Percentiles rank a stretch among this genome's conserved stretches.
phyloP scores from a whole-genome alignment of 257 asterid species.

The Avicennia marina region DNA sequence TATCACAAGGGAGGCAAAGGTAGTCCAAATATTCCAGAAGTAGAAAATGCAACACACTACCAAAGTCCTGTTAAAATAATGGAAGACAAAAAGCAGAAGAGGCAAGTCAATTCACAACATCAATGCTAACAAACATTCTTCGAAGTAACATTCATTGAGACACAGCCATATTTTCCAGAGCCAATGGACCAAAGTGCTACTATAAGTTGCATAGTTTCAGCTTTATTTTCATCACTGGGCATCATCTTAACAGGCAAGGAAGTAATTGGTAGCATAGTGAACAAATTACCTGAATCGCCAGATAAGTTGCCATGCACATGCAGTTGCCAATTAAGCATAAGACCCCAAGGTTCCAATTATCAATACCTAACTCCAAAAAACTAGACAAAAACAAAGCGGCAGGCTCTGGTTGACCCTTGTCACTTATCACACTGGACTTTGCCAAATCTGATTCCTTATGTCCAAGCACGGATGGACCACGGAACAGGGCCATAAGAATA shows the following conservation, averaged over 20 bases:
- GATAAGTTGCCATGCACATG: conserved; percentile 73
- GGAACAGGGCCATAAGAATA: conserved; percentile 71
- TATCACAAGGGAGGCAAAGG: neutral
- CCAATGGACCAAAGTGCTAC: no score
- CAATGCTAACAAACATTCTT: neutral
- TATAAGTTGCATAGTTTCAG: no score
- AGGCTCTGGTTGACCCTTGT: conserved; percentile 61
- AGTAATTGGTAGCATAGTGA: neutral
- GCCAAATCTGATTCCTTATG: conserved; percentile 34
- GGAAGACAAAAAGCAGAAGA: neutral
- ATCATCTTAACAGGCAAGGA: neutral
- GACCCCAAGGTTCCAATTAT: conserved; percentile 82
- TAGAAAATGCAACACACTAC: no score
- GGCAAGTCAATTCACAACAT: neutral
- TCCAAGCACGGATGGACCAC: conserved; percentile 81
- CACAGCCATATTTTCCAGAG: no score
- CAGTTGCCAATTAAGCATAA: conserved; percentile 90
- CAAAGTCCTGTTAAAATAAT: no score
- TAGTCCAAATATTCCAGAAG: neutral
- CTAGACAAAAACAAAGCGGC: conserved; percentile 54
- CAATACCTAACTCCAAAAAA: conserved; percentile 55
- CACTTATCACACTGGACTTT: conserved; percentile 37
- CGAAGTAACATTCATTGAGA: no score
- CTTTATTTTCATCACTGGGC: neutral
- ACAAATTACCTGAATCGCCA: conserved; percentile 70